phyloP scores from a whole-genome alignment of 1,284 basidiomycete species.

The Ganoderma meredithae region DNA sequence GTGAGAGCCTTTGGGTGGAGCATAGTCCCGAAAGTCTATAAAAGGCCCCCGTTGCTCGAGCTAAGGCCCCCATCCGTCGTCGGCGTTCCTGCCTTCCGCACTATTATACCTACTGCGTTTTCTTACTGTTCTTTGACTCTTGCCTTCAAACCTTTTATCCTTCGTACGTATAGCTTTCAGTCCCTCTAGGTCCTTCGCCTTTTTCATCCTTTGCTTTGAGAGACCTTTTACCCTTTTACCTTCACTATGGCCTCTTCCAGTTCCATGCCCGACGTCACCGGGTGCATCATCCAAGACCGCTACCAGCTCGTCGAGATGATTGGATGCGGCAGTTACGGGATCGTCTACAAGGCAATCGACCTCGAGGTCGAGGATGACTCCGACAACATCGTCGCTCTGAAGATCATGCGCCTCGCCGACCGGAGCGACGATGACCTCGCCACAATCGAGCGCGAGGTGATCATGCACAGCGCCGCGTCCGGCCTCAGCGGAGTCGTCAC shows the following conservation, averaged over 20 bases:
- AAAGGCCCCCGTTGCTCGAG: not conserved
- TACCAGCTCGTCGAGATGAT: constrained; percentile 33
- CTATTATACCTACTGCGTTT: not conserved
- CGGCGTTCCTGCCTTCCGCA: constrained; percentile 6
- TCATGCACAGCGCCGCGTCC: constrained; percentile 61
- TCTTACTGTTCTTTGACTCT: not conserved
- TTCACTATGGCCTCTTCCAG: constrained; percentile 4
- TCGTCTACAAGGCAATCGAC: constrained; percentile 44
- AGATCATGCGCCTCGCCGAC: constrained; percentile 35
- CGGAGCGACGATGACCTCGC: constrained; percentile 5
- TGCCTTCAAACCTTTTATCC: not conserved
- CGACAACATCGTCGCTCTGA: constrained; percentile 34
- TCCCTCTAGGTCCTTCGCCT: no score
- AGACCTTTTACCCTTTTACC: not conserved
- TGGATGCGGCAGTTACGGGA: constrained; percentile 42
- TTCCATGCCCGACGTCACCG: constrained; percentile 29
- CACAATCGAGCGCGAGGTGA: constrained; percentile 35
- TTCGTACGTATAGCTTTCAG: no score
- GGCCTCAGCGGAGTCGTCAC: constrained; percentile 65
- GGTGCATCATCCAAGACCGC: constrained; percentile 15
- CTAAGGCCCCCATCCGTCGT: not conserved
- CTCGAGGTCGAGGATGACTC: constrained; percentile 10
- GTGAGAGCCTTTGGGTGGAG: not conserved
- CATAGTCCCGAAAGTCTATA: not conserved
- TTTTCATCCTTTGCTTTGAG: no score